These are phyloP conservation scores for Akebia trifoliata DNA, from an alignment of 164 flowering plant genomes.

Conservation along the genomic window DNA sequence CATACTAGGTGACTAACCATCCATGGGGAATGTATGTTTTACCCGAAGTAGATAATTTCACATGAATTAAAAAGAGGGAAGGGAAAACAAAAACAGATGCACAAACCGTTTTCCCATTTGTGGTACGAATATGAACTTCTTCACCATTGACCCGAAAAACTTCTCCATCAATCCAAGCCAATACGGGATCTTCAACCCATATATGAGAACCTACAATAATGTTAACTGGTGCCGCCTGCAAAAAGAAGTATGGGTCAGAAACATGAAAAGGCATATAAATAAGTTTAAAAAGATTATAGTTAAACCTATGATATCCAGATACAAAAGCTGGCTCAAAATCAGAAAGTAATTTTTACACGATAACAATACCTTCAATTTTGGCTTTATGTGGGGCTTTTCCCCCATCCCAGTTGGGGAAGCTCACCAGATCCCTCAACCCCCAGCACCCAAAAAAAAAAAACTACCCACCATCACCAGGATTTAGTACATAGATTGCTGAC, in stretches of 20 bases:
- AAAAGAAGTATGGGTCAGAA: slow-evolving; percentile 9
- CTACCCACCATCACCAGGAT: no score
- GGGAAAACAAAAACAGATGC: slow-evolving; percentile 2
- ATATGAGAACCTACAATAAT: slow-evolving; percentile 89
- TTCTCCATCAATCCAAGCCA: slow-evolving; percentile 90
- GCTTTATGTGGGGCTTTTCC: no score
- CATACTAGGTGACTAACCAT: neutral
- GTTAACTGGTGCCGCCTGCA: slow-evolving; percentile 82
- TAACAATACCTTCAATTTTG: no score
- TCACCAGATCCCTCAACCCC: no score
- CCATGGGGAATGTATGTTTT: neutral
- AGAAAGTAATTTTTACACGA: no score
- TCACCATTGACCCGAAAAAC: slow-evolving; percentile 59
- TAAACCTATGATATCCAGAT: neutral
- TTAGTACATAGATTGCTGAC: no score
- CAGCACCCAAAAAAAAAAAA: no score
- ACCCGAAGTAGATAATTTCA: neutral
- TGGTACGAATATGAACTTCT: slow-evolving; percentile 49
- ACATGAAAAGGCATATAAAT: neutral
- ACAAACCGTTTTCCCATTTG: slow-evolving; percentile 65
- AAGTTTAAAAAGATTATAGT: neutral
- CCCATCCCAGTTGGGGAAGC: no score
- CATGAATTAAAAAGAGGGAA: neutral
- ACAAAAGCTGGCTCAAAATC: neutral
- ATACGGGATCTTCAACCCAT: slow-evolving; percentile 76